Evolutionary conservation across 78 protist genomes (phyloP).

Genomic region (Polysphondylium violaceum): DNA sequence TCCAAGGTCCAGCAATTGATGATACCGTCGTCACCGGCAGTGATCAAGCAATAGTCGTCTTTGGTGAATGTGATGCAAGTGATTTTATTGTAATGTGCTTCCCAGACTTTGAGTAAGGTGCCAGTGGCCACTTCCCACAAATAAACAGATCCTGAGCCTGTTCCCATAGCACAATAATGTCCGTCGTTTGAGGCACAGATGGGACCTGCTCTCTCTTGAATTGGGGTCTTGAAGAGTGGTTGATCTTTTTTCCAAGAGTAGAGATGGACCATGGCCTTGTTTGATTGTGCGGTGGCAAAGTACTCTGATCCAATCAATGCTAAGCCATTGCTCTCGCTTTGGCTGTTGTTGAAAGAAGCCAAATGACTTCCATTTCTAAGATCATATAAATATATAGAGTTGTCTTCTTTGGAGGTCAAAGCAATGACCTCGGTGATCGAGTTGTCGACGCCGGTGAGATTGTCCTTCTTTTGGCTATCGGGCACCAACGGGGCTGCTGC

Average conservation of each 20-base stretch:
- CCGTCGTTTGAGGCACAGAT: constrained; percentile 51
- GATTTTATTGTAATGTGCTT: constrained; percentile 76
- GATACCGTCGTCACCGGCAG: constrained; percentile 83
- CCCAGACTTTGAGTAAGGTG: constrained; percentile 48
- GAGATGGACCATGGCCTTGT: constrained; percentile 52
- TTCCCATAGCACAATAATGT: constrained; percentile 47
- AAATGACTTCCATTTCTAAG: constrained; percentile 54
- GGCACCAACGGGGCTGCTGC: too few species aligned
- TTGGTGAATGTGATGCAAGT: constrained; percentile 52
- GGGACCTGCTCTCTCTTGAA: constrained; percentile 69
- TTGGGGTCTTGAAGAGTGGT: constrained; percentile 60
- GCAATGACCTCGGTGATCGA: constrained; percentile 19
- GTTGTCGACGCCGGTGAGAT: background rate
- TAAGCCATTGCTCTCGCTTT: constrained; percentile 29
- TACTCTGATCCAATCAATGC: constrained; percentile 61
- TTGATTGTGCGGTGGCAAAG: constrained; percentile 46
- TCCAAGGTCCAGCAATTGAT: constrained; percentile 63
- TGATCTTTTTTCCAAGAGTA: constrained; percentile 77
- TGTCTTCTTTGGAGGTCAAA: constrained; percentile 53
- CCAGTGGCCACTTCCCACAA: constrained; percentile 75
- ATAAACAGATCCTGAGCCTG: constrained; percentile 52
- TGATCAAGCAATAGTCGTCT: constrained; percentile 55
- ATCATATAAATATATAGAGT: constrained; percentile 45
- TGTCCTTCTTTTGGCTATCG: background rate
- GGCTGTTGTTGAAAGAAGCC: constrained; percentile 20